Base-by-base conservation (phyloP, 129 eudicot genomes). In the Lactuca sativa region DNA sequence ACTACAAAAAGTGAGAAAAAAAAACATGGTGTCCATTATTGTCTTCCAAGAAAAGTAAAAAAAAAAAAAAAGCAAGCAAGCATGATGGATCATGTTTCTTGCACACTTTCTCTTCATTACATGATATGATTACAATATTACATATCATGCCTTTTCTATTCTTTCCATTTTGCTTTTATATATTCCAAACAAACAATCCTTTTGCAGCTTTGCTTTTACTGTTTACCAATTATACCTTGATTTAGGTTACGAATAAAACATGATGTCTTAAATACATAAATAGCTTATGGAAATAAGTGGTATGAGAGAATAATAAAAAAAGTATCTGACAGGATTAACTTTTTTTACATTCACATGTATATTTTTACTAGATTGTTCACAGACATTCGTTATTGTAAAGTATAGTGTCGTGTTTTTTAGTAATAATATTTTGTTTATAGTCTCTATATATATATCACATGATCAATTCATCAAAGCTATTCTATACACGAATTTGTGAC, bases 41-140 rank as follows among this genome's bases (percentile, higher is more conserved):
- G 81, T 77, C 81, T 77, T 56, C 47, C 64, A 70, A 68, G 3
- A 77, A 77, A 76, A 69, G 80, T 60, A 62, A 69, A 11, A 47
- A 47, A 11, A 47, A n/a, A 44, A 47, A 43, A 12, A 3, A 1
- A 43, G 49, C 49, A 76, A 69, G 76, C 6, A 48, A 31, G 66
- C 33, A 58, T 44, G 59, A 41, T 55, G 49, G 66, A 77, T 77
- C 71, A 69, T 77, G 81, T 77, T 77, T 77, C 34, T 53, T 61
- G 70, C 71, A 69, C 81, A 52, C 71, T 77, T 77, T 77, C 63
- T 77, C 76, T 77, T 77, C 81, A 77, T 77, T 77, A 69, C 81
- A 77, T 77, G 60, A 52, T 44, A 52, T 36, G 56, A n/a, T 6
- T 15, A 4, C 18, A 51, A 51, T 25, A 25, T n/a, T 47, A 47